Evolutionary conservation across 129 eudicot species (phyloP).

Genomic region (Heracleum sosnowskyi): DNA sequence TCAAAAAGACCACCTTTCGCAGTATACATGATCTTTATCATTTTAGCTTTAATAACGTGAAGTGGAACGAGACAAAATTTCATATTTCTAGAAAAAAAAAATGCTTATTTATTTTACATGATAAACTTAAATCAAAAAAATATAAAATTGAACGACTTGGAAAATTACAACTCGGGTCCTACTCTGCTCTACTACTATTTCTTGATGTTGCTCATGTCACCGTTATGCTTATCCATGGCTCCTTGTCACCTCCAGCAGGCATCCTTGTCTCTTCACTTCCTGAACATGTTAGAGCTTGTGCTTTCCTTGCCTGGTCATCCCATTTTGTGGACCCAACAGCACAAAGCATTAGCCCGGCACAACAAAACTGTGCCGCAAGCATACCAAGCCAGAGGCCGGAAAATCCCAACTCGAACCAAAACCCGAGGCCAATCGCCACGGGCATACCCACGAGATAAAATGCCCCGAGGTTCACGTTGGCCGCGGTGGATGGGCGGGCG

Average conservation of each 20-base stretch:
- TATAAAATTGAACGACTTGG: neutral
- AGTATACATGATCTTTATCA: no score
- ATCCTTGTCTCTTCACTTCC: conserved; percentile 19
- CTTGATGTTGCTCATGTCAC: conserved; percentile 42
- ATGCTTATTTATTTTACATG: conserved; percentile 3
- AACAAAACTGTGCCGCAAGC: conserved; percentile 65
- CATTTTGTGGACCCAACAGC: conserved; percentile 71
- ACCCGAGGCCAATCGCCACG: conserved; percentile 58
- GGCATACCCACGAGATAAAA: conserved; percentile 77
- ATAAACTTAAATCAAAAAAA: neutral
- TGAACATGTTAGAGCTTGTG: conserved; percentile 52
- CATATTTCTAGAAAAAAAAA: conserved; percentile 1
- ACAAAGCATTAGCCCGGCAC: conserved; percentile 70
- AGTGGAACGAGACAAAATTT: neutral
- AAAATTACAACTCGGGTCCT: conserved; percentile 1
- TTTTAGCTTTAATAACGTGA: no score
- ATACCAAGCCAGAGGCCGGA: conserved; percentile 77
- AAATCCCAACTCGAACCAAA: conserved; percentile 47
- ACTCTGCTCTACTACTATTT: neutral
- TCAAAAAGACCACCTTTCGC: no score
- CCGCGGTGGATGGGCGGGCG: conserved; percentile 62
- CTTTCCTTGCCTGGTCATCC: conserved; percentile 54
- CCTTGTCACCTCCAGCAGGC: conserved; percentile 31
- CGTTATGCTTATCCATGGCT: conserved; percentile 46
- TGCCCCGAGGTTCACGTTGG: conserved; percentile 65